These are phyloP conservation scores for Yamadazyma olivae DNA, from an alignment of 805 yeast genomes.

Conservation along the genomic window DNA sequence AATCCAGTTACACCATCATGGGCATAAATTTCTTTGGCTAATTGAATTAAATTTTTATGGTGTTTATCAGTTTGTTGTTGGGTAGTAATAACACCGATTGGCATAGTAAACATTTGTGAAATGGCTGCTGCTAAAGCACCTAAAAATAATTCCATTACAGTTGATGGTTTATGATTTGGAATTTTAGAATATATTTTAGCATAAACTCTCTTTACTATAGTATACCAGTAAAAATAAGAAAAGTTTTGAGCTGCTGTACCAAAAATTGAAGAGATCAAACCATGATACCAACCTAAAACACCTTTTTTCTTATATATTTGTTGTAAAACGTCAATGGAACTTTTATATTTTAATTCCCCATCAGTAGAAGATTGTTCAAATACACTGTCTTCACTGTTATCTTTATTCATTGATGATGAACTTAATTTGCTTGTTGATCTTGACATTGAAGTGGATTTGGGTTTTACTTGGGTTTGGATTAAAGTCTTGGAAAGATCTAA, in stretches of 20 bases:
- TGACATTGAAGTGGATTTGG: constrained; percentile 13
- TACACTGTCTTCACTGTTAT: constrained; percentile 12
- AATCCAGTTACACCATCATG: constrained; percentile 70
- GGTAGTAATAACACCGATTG: constrained; percentile 72
- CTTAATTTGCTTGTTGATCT: constrained; percentile 1
- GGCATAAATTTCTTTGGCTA: constrained; percentile 46
- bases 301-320: constrained; percentile 62
- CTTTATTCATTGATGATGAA: not conserved
- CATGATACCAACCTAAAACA: constrained; percentile 66
- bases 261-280: constrained; percentile 61
- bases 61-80: constrained; percentile 53
- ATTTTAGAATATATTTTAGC: constrained; percentile 33
- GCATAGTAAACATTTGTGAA: constrained; percentile 76
- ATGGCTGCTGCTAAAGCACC: constrained; percentile 83
- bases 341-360: constrained; percentile 43
- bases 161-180: constrained; percentile 43
- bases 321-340: constrained; percentile 59
- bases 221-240: constrained; percentile 86
- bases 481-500: constrained; percentile 74
- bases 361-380: constrained; percentile 12
- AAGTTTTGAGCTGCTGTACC: constrained; percentile 78
- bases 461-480: constrained; percentile 65
- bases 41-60: constrained; percentile 28
- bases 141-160: constrained; percentile 64
- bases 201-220: constrained; percentile 60